Evolutionary conservation across 2,329 filamentous ascomycete species (phyloP).

Genomic region (Helotiales sp.): DNA sequence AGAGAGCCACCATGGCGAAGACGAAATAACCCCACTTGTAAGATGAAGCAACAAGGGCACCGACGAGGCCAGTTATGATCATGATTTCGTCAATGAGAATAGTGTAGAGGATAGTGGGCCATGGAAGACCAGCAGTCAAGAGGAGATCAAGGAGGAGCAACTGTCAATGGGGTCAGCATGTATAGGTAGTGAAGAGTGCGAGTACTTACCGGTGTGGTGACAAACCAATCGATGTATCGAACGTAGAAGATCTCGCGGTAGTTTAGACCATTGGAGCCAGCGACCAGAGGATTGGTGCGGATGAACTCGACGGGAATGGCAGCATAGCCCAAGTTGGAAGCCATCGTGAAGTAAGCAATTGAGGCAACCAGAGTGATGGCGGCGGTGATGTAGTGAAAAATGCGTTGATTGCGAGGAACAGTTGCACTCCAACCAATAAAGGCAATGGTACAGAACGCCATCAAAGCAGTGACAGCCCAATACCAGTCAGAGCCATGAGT

Average conservation of each 20-base stretch:
- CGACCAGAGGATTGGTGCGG: constrained; percentile 43
- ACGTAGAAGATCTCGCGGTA: constrained; percentile 67
- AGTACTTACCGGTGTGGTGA: constrained; percentile 55
- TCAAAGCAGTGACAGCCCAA: constrained; percentile 60
- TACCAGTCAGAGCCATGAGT: constrained; percentile 61
- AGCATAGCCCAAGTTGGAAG: constrained; percentile 63
- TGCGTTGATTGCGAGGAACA: constrained; percentile 55
- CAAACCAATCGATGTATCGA: constrained; percentile 63
- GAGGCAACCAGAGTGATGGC: constrained; percentile 57
- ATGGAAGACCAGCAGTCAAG: constrained; percentile 63
- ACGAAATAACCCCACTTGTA: constrained; percentile 72
- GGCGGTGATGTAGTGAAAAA: constrained; percentile 66
- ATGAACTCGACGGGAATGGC: constrained; percentile 62
- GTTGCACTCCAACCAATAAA: constrained; percentile 53
- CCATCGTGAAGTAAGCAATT: constrained; percentile 68
- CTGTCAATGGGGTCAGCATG: constrained; percentile 10
- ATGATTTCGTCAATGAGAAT: constrained; percentile 65
- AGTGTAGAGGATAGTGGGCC: constrained; percentile 61
- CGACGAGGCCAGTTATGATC: constrained; percentile 66
- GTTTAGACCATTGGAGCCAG: constrained; percentile 36
- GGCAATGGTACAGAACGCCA: constrained; percentile 52
- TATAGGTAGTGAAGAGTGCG: not conserved
- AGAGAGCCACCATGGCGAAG: constrained; percentile 54
- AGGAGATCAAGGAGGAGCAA: constrained; percentile 62
- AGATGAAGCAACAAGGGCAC: constrained; percentile 58